A percentile compares a stretch with the other conserved stretches of the same genome.
Conservation (phyloP, 1,139 yeast species). For the Yamadazyma taylorii region DNA sequence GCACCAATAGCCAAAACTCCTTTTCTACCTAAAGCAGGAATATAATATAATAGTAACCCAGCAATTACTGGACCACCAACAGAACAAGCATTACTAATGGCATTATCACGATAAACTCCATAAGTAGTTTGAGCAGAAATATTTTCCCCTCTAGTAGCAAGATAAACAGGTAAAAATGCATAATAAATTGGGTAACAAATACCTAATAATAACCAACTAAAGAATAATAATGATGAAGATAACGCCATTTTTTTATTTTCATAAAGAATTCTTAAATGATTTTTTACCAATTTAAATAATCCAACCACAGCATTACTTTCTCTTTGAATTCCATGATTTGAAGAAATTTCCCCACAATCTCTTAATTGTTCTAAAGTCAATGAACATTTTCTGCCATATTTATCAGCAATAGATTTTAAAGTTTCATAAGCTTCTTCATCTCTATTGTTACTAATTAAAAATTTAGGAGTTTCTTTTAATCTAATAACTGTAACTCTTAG, state of each 20-base stretch:
- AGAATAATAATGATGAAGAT: conserved; percentile 29
- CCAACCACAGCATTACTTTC: conserved; percentile 20
- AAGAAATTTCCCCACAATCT: conserved; percentile 42
- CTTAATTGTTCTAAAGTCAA: conserved; percentile 46
- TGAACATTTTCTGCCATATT: conserved; percentile 41
- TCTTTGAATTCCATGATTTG: conserved; percentile 26
- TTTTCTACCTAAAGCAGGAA: conserved; percentile 32
- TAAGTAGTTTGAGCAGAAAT: conserved; percentile 25
- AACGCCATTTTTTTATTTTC: conserved; percentile 25
- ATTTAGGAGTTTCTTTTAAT: conserved; percentile 60
- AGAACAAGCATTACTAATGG: conserved; percentile 28
- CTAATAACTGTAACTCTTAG: conserved; percentile 46
- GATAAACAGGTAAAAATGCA: conserved; percentile 37
- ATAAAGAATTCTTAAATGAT: conserved; percentile 30
- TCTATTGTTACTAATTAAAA: conserved; percentile 49
- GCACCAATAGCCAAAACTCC: conserved; percentile 38
- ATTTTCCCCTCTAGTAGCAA: conserved; percentile 41
- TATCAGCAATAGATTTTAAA: conserved; percentile 38
- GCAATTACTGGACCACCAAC: conserved; percentile 37
- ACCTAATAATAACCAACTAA: conserved; percentile 40
- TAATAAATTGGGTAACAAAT: conserved; percentile 41
- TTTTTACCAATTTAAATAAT: conserved; percentile 17
- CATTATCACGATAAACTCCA: conserved; percentile 34
- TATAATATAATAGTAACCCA: conserved; percentile 24
- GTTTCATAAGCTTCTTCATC: conserved; percentile 49